phyloP scores from a whole-genome alignment of 768 basidiomycete species.

The Calvatia gigantea region DNA sequence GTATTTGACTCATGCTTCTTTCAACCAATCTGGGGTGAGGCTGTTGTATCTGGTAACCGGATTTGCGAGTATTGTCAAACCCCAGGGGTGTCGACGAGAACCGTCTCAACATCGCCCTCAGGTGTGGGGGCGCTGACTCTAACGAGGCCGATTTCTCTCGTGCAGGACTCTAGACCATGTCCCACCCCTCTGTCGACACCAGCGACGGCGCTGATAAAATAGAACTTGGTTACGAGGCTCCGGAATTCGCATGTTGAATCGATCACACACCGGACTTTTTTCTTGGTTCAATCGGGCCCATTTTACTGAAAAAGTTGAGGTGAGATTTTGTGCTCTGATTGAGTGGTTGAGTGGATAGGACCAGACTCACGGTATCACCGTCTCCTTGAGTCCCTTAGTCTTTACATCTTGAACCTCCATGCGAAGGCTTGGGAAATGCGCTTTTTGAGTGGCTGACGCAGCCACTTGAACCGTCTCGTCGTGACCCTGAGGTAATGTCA shows the following conservation, averaged over 20 bases:
- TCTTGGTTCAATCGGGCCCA: slow-evolving; percentile 17
- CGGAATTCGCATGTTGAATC: neutral
- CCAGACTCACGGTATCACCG: slow-evolving; percentile 2
- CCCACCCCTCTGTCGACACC: slow-evolving; percentile 27
- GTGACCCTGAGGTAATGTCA: neutral
- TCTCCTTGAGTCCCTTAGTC: slow-evolving; percentile 5
- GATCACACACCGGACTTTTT: slow-evolving; percentile 17
- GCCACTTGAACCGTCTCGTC: neutral
- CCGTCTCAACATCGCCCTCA: slow-evolving; percentile 8
- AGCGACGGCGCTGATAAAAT: slow-evolving; percentile 35
- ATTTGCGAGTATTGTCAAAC: slow-evolving; percentile 22
- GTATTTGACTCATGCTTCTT: slow-evolving; percentile 11
- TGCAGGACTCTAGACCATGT: slow-evolving; percentile 30
- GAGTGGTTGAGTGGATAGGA: neutral
- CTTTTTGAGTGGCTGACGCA: neutral
- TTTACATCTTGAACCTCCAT: neutral
- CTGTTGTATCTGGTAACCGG: slow-evolving; percentile 21
- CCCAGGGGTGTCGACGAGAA: slow-evolving; percentile 28
- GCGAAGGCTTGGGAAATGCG: neutral
- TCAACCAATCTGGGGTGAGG: slow-evolving; percentile 23
- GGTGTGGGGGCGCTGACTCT: slow-evolving; percentile 9
- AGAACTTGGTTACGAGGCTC: neutral
- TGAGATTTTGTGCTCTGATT: neutral
- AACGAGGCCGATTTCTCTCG: slow-evolving; percentile 21
- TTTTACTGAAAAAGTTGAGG: slow-evolving; percentile 7